Conservation (phyloP, 768 basidiomycete genomes). For the Boletus pseudopeckii region DNA sequence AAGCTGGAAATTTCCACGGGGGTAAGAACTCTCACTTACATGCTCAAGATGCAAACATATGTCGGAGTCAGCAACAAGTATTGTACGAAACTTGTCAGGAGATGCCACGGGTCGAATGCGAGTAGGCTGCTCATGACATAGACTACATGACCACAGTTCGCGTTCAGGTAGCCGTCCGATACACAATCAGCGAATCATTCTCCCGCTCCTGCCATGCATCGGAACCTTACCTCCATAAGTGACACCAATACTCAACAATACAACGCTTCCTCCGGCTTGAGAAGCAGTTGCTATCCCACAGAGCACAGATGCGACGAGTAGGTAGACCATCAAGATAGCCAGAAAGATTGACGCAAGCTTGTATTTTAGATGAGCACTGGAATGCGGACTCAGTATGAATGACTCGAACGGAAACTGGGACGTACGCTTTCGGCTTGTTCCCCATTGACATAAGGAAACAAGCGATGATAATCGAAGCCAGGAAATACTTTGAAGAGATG, state of each 20-base stretch:
- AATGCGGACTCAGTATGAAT: conserved; percentile 2
- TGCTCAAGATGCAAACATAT: conserved; percentile 72
- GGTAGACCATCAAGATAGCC: conserved; percentile 76
- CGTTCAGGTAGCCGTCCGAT: not conserved
- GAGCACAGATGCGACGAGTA: conserved; percentile 77
- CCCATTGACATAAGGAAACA: conserved; percentile 96
- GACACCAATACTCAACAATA: conserved; percentile 82
- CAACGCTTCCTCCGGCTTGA: conserved; percentile 63
- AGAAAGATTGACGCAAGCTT: conserved; percentile 70
- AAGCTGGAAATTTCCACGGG: conserved; percentile 7
- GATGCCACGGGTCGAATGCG: conserved; percentile 95
- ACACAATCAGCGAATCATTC: not conserved
- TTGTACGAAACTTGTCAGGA: conserved; percentile 86
- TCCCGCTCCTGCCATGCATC: not conserved
- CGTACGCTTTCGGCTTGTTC: conserved; percentile 82
- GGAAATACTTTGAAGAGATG: conserved; percentile 54
- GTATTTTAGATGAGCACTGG: conserved; percentile 58
- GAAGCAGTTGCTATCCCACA: conserved; percentile 71
- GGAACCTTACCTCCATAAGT: conserved; percentile 71
- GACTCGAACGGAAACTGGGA: not conserved
- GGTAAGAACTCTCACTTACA: conserved; percentile 44
- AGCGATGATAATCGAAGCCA: conserved; percentile 82
- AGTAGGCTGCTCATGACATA: conserved; percentile 76
- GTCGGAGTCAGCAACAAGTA: conserved; percentile 85
- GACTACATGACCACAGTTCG: conserved; percentile 38